Base-by-base conservation (phyloP, 2,329 filamentous ascomycete genomes). In the Colletotrichum musae region DNA sequence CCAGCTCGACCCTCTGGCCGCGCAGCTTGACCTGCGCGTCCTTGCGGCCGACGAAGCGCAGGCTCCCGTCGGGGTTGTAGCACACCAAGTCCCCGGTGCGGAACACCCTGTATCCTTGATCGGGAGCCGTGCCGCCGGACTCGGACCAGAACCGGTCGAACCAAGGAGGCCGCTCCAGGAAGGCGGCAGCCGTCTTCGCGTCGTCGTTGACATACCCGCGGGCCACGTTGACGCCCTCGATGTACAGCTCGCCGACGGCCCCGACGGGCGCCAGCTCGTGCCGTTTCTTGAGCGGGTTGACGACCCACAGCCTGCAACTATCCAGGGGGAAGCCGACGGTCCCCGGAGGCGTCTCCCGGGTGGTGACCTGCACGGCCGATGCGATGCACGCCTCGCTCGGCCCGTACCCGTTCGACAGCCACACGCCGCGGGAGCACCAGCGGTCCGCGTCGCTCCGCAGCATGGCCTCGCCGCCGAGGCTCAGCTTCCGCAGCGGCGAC, bases 191-290 rank as follows among this genome's bases (percentile, higher is more conserved):
- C 24, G 63, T 67, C 7, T 7, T 39, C 9, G 24, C 39, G 4
- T 45, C 24, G 36, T 67, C 57, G 10, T 16, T 13, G 24, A 67
- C n/a, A 13, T 67, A 67, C n/a, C 59, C 57, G 6, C 54, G 41
- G 12, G 53, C n/a, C 21, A 67, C n/a, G 26, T 28, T 67, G 7
- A 47, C 45, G 26, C 63, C 57, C 21, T 60, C 47, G 7, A 67
- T 60, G 28, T 60, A 13, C 16, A 66, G 12, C 48, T 66, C 63
- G 24, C 63, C 63, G 6, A 60, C 36, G 15, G 43, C 50, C 4
- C 63, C 63, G 4, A 61, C 52, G n/a, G 63, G 9, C 9, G 45
- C 16, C 39, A 58, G 54, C 28, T 13, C 18, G 39, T 41, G 18
- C n/a, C n/a, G n/a, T n/a, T n/a, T n/a, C 43, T 52, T 5, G 21